Conservation (phyloP, 148 eudicot species). For the Rhododendron simsii region DNA sequence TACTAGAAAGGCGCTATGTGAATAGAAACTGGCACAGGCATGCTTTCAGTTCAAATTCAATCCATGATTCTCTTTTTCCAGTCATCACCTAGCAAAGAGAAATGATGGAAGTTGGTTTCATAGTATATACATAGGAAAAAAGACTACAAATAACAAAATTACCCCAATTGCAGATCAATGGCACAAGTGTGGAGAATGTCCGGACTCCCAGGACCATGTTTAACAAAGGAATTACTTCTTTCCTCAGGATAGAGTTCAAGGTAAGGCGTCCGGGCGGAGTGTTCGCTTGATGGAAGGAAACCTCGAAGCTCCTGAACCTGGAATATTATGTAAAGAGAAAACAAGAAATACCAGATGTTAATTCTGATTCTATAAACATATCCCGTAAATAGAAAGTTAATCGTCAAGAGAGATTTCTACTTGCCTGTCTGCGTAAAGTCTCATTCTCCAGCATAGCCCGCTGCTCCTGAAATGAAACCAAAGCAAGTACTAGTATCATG, state of each 20-base stretch:
- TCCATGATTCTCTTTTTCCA: background rate
- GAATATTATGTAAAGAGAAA: background rate
- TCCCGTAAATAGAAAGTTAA: background rate
- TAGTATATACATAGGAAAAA: background rate
- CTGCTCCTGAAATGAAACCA: conserved; percentile 44
- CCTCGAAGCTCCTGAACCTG: conserved; percentile 68
- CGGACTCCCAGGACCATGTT: conserved; percentile 27
- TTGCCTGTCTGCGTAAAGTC: conserved; percentile 62
- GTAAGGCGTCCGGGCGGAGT: conserved; percentile 26
- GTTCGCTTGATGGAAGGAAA: conserved; percentile 25
- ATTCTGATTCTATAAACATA: background rate
- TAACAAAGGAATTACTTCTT: conserved; percentile 21
- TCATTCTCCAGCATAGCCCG: conserved; percentile 63
- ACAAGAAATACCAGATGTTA: background rate
- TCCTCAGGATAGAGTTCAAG: conserved; percentile 34
- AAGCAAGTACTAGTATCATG: background rate
- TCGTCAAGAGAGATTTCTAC: background rate
- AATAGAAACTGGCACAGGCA: background rate
- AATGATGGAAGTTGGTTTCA: background rate
- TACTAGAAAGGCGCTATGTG: background rate
- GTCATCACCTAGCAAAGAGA: background rate
- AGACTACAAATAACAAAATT: conserved; percentile 1
- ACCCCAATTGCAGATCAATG: conserved; percentile 55
- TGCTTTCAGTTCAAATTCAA: background rate
- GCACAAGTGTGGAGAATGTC: conserved; percentile 30